Evolutionary conservation across 176 grass and related monocot genomes (phyloP).

Genomic region (Rhynchospora breviuscula): DNA sequence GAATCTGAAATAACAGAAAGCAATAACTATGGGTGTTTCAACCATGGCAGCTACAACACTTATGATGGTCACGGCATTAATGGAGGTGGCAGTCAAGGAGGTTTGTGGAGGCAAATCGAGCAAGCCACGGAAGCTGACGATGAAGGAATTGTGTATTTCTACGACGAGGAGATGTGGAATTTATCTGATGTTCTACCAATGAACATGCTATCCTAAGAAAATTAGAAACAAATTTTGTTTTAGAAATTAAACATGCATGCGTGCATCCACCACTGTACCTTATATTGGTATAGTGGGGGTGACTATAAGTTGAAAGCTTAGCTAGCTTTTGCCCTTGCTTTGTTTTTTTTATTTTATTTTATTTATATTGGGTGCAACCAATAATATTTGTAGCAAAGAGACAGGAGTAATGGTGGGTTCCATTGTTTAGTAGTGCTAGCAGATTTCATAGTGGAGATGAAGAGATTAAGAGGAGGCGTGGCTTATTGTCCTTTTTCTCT

Average conservation of each 20-base stretch:
- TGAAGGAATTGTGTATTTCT: conserved; percentile 15
- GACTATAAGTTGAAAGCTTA: conserved; percentile 16
- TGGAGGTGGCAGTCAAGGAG: neutral
- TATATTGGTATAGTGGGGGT: conserved; percentile 14
- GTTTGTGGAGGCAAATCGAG: conserved; percentile 53
- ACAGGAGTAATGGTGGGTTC: conserved; percentile 21
- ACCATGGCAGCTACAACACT: neutral
- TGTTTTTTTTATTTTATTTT: neutral
- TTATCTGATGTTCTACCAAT: conserved; percentile 12
- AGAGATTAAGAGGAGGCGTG: neutral
- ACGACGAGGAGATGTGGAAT: conserved; percentile 40
- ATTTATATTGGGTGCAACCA: conserved; percentile 17
- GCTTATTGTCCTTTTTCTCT: neutral
- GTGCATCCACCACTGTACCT: neutral
- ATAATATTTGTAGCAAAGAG: conserved; percentile 26
- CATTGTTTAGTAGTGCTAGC: neutral
- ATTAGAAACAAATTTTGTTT: neutral
- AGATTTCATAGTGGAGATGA: neutral
- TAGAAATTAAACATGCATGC: neutral
- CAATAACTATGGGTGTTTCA: neutral
- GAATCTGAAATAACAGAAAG: conserved; percentile 1
- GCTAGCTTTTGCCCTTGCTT: neutral
- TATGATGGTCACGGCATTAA: neutral
- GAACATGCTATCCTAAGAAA: conserved; percentile 17
- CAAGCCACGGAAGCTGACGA: conserved; percentile 29